Evolutionary conservation across 495 filamentous ascomycete genomes (phyloP), one percentile per base, ranked within the genome.

Genomic region (Daldinia caldariorum): DNA sequence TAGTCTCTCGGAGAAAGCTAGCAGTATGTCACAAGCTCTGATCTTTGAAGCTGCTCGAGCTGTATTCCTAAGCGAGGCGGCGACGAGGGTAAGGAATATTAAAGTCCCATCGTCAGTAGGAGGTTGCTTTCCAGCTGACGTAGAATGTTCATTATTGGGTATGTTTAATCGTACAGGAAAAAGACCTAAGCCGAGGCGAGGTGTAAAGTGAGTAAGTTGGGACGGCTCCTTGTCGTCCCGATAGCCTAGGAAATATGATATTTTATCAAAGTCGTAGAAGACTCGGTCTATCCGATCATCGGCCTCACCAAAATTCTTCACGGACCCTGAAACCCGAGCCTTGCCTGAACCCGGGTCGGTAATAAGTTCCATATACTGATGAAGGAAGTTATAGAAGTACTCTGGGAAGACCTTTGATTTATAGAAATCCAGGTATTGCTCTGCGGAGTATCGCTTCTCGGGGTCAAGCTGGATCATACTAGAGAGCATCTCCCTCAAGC

Each of bases 401-500:
- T 92, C 88, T 1, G 95, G 95, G 66, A 99, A 99, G 2, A 93
- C 92, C 77, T 95, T 98, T 39, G 85, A 84, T 66, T 93, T 89
- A 89, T 92, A 98, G 74, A 96, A 92, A 32, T 94, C 92, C 13
- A 99, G 80, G 73, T 97, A 98, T 75, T 98, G 92, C 51, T 98
- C 94, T 8, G 94, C 96, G 16, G 94, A 94, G 75, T 96, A 94
- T 70, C 96, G 87, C 61, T 91, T 91, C 74, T 97, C 89, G 3
- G 96, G 94, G 60, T 98, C 91, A 26, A 95, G 81, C 73, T 96
- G 91, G 45, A 98, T 96, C 96, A 99, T 99, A 73, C 97, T 94
- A 22, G 89, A 84, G 37, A 98, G 89, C 82, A 99, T 86, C 29
- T 94, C 90, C 35, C 94, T 86, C 59, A 99, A 86, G 53, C 96